Evolutionary conservation across 352 stramenopile species (phyloP).

Genomic region (Phytophthora citrophthora): DNA sequence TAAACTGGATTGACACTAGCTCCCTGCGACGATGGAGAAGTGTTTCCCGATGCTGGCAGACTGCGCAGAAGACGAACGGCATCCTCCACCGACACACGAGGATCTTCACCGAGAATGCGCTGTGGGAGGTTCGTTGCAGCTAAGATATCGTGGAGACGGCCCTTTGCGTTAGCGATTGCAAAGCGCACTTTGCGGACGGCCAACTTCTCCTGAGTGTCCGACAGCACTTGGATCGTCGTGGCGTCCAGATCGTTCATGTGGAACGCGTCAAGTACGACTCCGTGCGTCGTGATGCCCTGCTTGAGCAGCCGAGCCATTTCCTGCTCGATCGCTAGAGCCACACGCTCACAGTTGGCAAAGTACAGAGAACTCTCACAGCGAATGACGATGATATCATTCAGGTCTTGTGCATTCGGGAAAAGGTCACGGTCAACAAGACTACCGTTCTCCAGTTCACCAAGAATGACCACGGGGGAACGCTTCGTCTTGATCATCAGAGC

Average conservation of each 20-base stretch:
- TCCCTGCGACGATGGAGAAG: neutral
- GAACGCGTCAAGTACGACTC: slow-evolving; percentile 53
- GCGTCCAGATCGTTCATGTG: slow-evolving; percentile 68
- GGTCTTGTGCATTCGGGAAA: slow-evolving; percentile 25
- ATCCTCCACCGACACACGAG: slow-evolving; percentile 31
- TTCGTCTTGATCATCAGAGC: slow-evolving; percentile 68
- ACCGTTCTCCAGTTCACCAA: slow-evolving; percentile 48
- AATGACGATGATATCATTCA: slow-evolving; percentile 46
- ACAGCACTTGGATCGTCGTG: slow-evolving; percentile 66
- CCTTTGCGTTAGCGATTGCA: slow-evolving; percentile 52
- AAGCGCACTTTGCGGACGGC: slow-evolving; percentile 45
- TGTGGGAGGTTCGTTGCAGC: slow-evolving; percentile 50
- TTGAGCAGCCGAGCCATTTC: slow-evolving; percentile 39
- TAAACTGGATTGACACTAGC: too few relatives aligned
- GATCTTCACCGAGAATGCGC: slow-evolving; percentile 31
- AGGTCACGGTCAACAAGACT: slow-evolving; percentile 42
- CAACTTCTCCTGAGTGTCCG: slow-evolving; percentile 62
- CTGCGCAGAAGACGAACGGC: slow-evolving; percentile 32
- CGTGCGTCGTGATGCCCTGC: slow-evolving; percentile 34
- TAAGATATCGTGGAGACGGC: slow-evolving; percentile 43
- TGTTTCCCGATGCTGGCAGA: slow-evolving; percentile 13
- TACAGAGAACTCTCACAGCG: slow-evolving; percentile 63
- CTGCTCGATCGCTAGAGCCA: slow-evolving; percentile 40
- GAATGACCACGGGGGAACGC: slow-evolving; percentile 39
- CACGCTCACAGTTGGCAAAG: slow-evolving; percentile 65